A percentile compares a stretch with the other conserved stretches of the same genome.
These are phyloP conservation scores for Umbelopsis vinacea DNA, from an alignment of 192 early-diverging fungal species.

Conservation along the genomic window DNA sequence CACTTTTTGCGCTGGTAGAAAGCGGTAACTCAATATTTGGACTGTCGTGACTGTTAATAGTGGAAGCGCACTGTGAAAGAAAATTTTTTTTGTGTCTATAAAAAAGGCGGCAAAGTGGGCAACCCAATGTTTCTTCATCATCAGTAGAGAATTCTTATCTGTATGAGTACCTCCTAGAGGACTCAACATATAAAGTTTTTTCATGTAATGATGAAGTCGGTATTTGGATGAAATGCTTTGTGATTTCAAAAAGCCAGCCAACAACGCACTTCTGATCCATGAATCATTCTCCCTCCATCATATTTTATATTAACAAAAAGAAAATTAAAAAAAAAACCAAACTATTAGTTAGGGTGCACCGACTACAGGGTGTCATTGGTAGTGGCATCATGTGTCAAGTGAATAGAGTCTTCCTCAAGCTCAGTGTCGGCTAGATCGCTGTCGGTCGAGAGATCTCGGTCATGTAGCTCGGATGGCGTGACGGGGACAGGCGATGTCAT, in stretches of 20 bases:
- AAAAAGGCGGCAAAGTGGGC: background rate
- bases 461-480: slow-evolving; percentile 1
- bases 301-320: slow-evolving; percentile 8
- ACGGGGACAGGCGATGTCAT: slow-evolving; percentile 3
- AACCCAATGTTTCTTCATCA: slow-evolving; percentile 7
- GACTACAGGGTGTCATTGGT: background rate
- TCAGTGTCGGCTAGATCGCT: slow-evolving; percentile 12
- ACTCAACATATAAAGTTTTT: slow-evolving; percentile 21
- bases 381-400: background rate
- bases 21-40: background rate
- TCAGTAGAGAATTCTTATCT: slow-evolving; percentile 25
- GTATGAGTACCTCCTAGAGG: slow-evolving; percentile 15
- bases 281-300: background rate
- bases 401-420: slow-evolving; percentile 4
- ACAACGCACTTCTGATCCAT: slow-evolving; percentile 25
- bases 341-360: background rate
- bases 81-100: slow-evolving; percentile 15
- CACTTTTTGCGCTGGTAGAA: slow-evolving; percentile 46
- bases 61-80: background rate
- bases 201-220: slow-evolving; percentile 25
- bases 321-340: background rate
- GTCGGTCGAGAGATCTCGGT: slow-evolving; percentile 13
- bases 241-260: slow-evolving; percentile 25
- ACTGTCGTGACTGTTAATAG: no score
- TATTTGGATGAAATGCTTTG: slow-evolving; percentile 25